A percentile compares a stretch with the other conserved stretches of the same genome.
Evolutionary conservation across 2,329 filamentous ascomycete species (phyloP).

Genomic region (Aaosphaeria pasadenensis): DNA sequence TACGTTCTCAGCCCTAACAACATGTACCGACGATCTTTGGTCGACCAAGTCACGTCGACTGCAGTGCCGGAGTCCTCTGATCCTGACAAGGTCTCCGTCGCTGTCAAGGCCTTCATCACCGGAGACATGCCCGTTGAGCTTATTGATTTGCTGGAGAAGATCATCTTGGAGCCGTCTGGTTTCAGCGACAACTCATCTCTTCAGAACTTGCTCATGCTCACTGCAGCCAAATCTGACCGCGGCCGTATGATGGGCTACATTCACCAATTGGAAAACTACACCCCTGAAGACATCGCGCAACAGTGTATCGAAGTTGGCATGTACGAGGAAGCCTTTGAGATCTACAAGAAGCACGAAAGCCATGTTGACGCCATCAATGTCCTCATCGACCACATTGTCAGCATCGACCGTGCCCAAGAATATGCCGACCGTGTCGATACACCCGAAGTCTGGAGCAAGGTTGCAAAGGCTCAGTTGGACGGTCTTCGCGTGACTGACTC

Average conservation of each 20-base stretch:
- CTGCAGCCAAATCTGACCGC: constrained; percentile 95
- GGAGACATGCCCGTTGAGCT: constrained; percentile 90
- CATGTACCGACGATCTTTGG: constrained; percentile 84
- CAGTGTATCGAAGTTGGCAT: constrained; percentile 94
- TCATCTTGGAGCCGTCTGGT: constrained; percentile 96
- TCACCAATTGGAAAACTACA: constrained; percentile 83
- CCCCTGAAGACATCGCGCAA: constrained; percentile 85
- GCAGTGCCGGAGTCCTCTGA: constrained; percentile 91
- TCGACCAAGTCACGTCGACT: constrained; percentile 94
- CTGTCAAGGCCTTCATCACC: constrained; percentile 87
- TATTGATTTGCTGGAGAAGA: constrained; percentile 98
- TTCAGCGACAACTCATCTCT: constrained; percentile 97
- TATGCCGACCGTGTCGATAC: constrained; percentile 93
- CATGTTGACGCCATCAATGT: constrained; percentile 85
- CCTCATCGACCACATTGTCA: constrained; percentile 92
- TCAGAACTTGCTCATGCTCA: constrained; percentile 94
- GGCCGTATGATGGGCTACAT: constrained; percentile 94
- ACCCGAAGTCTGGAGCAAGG: constrained; percentile 96
- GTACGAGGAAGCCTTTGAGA: constrained; percentile 95
- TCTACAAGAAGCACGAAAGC: constrained; percentile 96
- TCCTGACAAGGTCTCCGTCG: constrained; percentile 90
- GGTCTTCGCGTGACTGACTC: constrained; percentile 88
- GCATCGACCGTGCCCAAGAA: constrained; percentile 93
- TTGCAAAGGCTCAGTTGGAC: constrained; percentile 96
- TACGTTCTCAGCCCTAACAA: constrained; percentile 97